Evolutionary conservation across 805 yeast species (phyloP).

Genomic region (Scheffersomyces coipomensis): DNA sequence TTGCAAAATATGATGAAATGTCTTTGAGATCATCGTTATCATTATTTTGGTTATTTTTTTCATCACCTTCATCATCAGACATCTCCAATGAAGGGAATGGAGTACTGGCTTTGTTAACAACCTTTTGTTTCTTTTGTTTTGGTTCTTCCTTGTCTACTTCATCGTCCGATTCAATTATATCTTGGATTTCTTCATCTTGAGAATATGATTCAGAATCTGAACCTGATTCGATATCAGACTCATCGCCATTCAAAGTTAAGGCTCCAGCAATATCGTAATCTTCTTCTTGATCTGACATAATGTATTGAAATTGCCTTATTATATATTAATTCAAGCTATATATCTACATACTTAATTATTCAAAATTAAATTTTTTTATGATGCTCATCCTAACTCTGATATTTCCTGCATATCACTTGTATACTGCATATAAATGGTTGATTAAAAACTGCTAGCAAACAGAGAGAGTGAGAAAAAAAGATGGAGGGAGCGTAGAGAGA

Average conservation of each 20-base stretch:
- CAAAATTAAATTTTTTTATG: not conserved
- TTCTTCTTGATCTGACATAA: constrained; percentile 41
- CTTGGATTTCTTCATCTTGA: constrained; percentile 42
- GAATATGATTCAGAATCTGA: constrained; percentile 12
- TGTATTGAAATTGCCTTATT: too few relatives aligned
- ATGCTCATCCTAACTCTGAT: not conserved
- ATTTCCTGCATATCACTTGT: too few relatives aligned
- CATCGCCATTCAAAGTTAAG: constrained; percentile 47
- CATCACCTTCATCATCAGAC: constrained; percentile 47
- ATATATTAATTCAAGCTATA: too few relatives aligned
- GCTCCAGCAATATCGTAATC: constrained; percentile 63
- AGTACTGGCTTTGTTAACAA: constrained; percentile 8
- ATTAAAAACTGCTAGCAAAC: too few relatives aligned
- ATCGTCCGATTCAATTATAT: constrained; percentile 48
- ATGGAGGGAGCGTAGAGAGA: too few relatives aligned
- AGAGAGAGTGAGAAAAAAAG: too few relatives aligned
- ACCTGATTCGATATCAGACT: constrained; percentile 27
- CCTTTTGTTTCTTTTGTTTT: constrained; percentile 24
- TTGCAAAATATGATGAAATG: constrained; percentile 36
- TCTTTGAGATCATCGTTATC: constrained; percentile 25
- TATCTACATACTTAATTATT: too few relatives aligned
- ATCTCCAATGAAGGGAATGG: constrained; percentile 52
- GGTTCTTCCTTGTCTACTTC: constrained; percentile 43
- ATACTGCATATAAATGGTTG: too few relatives aligned
- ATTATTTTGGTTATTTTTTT: constrained; percentile 20